Evolutionary conservation across 495 filamentous ascomycete genomes (phyloP).

Genomic region (Neurospora tetraspora): DNA sequence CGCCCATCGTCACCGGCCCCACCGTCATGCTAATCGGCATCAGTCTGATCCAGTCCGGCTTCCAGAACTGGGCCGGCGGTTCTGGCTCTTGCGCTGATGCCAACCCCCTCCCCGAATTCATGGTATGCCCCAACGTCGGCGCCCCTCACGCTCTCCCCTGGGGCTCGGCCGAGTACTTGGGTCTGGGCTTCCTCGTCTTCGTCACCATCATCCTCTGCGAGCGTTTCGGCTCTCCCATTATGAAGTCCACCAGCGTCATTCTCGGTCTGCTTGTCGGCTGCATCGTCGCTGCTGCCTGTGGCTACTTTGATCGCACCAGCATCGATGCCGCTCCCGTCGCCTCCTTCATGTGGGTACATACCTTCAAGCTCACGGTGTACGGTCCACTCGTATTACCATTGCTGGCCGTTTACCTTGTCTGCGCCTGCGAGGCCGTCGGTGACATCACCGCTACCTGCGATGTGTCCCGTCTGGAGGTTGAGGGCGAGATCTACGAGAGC

Average conservation of each 20-base stretch:
- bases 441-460: constrained; percentile 68
- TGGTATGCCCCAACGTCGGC: constrained; percentile 57
- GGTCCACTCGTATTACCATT: constrained; percentile 75
- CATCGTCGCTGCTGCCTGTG: constrained; percentile 74
- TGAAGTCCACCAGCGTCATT: constrained; percentile 61
- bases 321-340: constrained; percentile 64
- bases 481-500: constrained; percentile 72
- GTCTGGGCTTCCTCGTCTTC: constrained; percentile 84
- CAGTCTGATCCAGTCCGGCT: constrained; percentile 62
- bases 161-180: constrained; percentile 81
- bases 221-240: constrained; percentile 66
- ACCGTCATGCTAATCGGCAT: constrained; percentile 65
- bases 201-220: constrained; percentile 81
- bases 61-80: constrained; percentile 81
- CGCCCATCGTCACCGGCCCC: constrained; percentile 79
- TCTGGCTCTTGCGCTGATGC: constrained; percentile 49
- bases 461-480: constrained; percentile 75
- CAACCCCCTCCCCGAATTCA: constrained; percentile 44
- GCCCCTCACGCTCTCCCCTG: constrained; percentile 79
- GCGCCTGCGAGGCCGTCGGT: constrained; percentile 84
- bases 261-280: constrained; percentile 76
- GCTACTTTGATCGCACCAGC: constrained; percentile 65
- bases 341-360: constrained; percentile 86
- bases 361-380: constrained; percentile 73
- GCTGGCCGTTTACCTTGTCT: constrained; percentile 77